Conservation (phyloP, 2,329 filamentous ascomycete species). For the Talaromyces sp. region DNA sequence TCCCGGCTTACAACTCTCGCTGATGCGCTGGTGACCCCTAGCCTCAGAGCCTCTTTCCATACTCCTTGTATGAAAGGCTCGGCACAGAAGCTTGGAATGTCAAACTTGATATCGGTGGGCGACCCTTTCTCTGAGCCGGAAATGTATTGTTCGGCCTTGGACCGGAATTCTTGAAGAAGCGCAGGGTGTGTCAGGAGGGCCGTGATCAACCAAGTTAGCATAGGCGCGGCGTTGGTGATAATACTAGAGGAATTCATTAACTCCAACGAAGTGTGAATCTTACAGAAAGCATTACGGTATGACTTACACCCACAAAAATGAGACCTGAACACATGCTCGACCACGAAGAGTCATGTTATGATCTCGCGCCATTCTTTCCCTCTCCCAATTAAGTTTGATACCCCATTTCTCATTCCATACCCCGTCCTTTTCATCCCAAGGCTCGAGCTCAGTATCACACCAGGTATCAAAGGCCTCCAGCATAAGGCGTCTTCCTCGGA, state of each 20-base stretch:
- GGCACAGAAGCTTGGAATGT: conserved; percentile 6
- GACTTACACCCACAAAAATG: conserved; percentile 21
- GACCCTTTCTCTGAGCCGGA: neutral
- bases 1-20: conserved; percentile 17
- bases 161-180: conserved; percentile 9
- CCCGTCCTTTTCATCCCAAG: conserved; percentile 11
- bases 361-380: conserved; percentile 18
- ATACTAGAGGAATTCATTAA: conserved; percentile 8
- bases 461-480: conserved; percentile 17
- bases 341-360: conserved; percentile 17
- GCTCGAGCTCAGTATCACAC: conserved; percentile 16
- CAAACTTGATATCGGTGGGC: neutral
- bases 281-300: neutral
- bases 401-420: conserved; percentile 22
- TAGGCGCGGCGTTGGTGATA: conserved; percentile 19
- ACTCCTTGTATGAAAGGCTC: conserved; percentile 19
- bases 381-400: conserved; percentile 19
- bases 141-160: conserved; percentile 8
- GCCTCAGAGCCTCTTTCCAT: conserved; percentile 20
- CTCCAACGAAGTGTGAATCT: neutral
- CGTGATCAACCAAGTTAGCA: conserved; percentile 18
- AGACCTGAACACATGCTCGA: conserved; percentile 18
- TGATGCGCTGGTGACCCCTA: conserved; percentile 17
- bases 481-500: conserved; percentile 2
- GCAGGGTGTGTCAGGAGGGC: conserved; percentile 12